These are phyloP conservation scores for Asterochloris erici DNA, from an alignment of 139 green algal species.

Conservation along the genomic window DNA sequence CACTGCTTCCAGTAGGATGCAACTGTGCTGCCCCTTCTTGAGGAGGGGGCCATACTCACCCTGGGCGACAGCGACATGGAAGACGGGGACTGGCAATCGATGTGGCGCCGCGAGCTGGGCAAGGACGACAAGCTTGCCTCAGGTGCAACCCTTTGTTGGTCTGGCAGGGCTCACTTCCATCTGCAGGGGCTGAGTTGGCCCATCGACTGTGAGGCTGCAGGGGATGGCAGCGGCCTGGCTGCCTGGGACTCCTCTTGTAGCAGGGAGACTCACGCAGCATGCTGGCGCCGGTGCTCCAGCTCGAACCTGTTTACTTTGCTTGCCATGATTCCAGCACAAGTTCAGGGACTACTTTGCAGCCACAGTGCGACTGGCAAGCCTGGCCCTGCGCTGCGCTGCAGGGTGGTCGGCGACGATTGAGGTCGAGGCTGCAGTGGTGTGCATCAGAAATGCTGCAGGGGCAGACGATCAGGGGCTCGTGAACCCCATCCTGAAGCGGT, in stretches of 20 bases:
- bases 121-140: background rate
- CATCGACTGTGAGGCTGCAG: too few species aligned
- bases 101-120: background rate
- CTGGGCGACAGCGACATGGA: background rate
- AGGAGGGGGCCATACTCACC: slow-evolving; percentile 1
- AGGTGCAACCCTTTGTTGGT: background rate
- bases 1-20: background rate
- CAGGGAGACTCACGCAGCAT: too few species aligned
- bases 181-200: background rate
- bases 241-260: background rate
- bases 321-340: too few species aligned
- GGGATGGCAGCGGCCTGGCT: background rate
- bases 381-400: background rate
- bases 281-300: background rate
- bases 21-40: slow-evolving; percentile 1
- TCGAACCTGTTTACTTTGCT: too few species aligned
- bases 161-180: background rate
- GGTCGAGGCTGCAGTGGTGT: slow-evolving; percentile 9
- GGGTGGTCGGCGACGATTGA: slow-evolving; percentile 7
- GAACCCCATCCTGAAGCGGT: slow-evolving; percentile 9
- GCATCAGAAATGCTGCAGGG: slow-evolving; percentile 10
- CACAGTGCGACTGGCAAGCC: background rate
- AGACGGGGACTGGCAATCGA: background rate
- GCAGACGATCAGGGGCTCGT: slow-evolving; percentile 5
- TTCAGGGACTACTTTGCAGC: background rate